phyloP scores from a whole-genome alignment of 169 alveolate species.

The Ichthyophthirius multifiliis region DNA sequence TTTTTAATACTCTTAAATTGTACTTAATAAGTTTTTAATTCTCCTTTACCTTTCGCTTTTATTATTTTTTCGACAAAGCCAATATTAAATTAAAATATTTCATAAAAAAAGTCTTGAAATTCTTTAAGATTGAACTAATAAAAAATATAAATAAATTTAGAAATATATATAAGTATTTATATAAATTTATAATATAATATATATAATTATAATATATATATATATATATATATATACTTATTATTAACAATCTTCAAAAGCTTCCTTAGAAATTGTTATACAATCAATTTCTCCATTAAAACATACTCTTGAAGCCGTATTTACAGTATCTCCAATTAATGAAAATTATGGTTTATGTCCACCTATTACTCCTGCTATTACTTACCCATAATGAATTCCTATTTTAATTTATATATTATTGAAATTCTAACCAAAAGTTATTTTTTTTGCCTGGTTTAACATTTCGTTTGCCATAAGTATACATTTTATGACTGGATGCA shows the following conservation, averaged over 20 bases:
- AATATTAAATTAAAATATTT: background rate
- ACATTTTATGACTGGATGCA: background rate
- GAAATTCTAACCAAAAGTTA: background rate
- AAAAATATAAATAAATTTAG: too few relatives aligned
- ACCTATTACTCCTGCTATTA: conserved; percentile 87
- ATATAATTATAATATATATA: too few relatives aligned
- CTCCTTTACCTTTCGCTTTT: conserved; percentile 49
- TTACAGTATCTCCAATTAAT: conserved; percentile 85
- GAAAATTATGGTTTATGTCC: conserved; percentile 86
- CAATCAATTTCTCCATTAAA: conserved; percentile 55
- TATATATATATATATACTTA: background rate
- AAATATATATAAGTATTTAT: too few relatives aligned
- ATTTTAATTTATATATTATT: conserved; percentile 13
- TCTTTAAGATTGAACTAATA: too few relatives aligned
- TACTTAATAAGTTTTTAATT: background rate
- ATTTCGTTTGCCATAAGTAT: background rate
- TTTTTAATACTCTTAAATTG: background rate
- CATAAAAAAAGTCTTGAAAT: too few relatives aligned
- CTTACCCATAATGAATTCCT: conserved; percentile 86
- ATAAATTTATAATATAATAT: too few relatives aligned
- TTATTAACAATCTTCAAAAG: conserved; percentile 10
- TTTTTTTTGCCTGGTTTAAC: background rate
- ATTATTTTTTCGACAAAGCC: background rate
- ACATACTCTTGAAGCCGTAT: conserved; percentile 84
- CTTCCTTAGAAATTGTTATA: conserved; percentile 32